Base-by-base conservation (phyloP, 805 yeast genomes). In the Candida stauntonica region DNA sequence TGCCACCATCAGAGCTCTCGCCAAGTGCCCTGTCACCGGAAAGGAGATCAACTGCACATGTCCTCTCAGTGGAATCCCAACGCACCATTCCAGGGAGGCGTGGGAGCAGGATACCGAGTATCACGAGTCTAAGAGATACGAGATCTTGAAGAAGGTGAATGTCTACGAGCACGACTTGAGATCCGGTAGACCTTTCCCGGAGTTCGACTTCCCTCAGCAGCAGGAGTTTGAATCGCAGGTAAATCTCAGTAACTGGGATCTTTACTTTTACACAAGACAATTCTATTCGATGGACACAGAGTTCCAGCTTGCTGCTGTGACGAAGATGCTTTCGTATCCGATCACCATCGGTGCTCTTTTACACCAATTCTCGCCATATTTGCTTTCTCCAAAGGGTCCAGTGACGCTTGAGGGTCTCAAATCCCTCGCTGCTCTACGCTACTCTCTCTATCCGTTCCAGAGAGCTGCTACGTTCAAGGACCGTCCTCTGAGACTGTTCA, bases 201-300 rank as follows among this genome's bases (percentile, higher is more conserved):
- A 93, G 66, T 89, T 93, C 57, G 93, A 87, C 52, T 88, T 93
- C 66, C 98, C 99, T 6, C 79, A 76, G 4, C 72, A 69, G 13
- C 94, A 85, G 61, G 84, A 80, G 36, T 70, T 68, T 35, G 97
- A 89, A 57, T 79, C 80, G 45, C 64, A 73, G 44, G 77, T 88
- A 44, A 88, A 87, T 58, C 75, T 87, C 58, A 69, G 79, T 34
- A 80, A 75, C 60, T 93, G 99, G 99, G 98, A 93, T 62, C 70
- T 93, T 8, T 91, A 78, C 55, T 82, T 93, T 58, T 93, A 91
- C 62, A 91, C 98, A 0, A 75, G 99, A 60, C 83, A 83, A 52
- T 93, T 86, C 60, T 82, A 79, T 53, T 91, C 97, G 5, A 91
- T 93, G 98, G 96, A 93, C 62, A 85, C 96, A 5, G 96, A 89